Evolutionary conservation across 108 stramenopile genomes (phyloP), one percentile per base, ranked within the genome.

Genomic region (Pseudonitzschia multiseries): DNA sequence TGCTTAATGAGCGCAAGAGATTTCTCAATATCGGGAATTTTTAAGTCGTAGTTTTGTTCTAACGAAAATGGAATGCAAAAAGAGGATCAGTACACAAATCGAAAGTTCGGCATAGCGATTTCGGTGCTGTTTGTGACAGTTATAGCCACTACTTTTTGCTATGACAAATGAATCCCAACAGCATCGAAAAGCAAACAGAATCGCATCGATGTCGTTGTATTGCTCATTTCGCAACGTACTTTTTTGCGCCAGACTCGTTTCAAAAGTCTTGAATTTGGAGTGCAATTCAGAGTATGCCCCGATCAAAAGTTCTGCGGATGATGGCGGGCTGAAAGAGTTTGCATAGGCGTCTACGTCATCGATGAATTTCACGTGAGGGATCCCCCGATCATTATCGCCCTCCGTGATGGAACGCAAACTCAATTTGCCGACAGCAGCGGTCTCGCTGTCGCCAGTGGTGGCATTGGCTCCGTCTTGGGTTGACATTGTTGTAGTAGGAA

Each of bases 11-110:
- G 61, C 0, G 81, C 68, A 27, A 97, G 84, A 6, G 91, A 93
- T 46, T 91, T 93, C 85, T 93, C 90, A 59, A 96, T 87, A 71
- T 96, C 95, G 6, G 95, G 95, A 56, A 94, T 71, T 63, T 93
- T 96, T 41, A 73, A 54, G 57, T 86, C 61, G 17, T 81, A 83
- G 57, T 78, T 83, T 53, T 73, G 64, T 62, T 77, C 84, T 89
- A 40, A 48, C 8, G 12, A 48, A 12, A 59, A 42, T 51, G 50
- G 50, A 46, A 68, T 48, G 15, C 4, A 60, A 31, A 27, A 68
- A 2, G 21, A 48, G 46, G 40, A 51, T 43, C 36, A 46, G 21
- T 32, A 18, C 31, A 33, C 2, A 6, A 13, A 24, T 22, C 24
- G 29, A 29, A 18, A 36, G 2, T 6, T 6, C 36, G 36, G 36